Conservation (phyloP, 768 basidiomycete species). For the Cubamyces lactineus region DNA sequence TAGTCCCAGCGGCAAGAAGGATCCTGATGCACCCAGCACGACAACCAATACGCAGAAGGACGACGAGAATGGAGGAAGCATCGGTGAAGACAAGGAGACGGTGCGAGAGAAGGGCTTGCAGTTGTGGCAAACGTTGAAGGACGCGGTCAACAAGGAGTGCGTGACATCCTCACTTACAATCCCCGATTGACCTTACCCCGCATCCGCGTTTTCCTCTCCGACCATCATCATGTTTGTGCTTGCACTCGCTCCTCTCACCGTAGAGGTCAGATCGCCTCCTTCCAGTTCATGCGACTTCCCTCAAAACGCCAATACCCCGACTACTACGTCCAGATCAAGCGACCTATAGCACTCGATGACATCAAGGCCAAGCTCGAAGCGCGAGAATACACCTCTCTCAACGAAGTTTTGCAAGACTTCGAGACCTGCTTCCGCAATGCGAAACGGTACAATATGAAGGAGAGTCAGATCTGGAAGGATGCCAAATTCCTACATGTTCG, state of each 20-base stretch:
- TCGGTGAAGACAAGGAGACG: constrained; percentile 34
- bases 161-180: constrained; percentile 48
- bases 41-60: constrained; percentile 38
- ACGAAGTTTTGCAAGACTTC: constrained; percentile 69
- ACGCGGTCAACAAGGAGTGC: constrained; percentile 87
- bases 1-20: constrained; percentile 24
- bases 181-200: constrained; percentile 30
- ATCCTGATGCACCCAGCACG: constrained; percentile 47
- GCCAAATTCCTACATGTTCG: constrained; percentile 82
- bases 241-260: constrained; percentile 23
- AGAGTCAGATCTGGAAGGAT: constrained; percentile 78
- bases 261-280: constrained; percentile 67
- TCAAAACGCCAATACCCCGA: constrained; percentile 79
- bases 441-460: constrained; percentile 79
- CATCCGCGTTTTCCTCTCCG: constrained; percentile 28
- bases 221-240: constrained; percentile 31
- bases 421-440: constrained; percentile 82
- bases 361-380: constrained; percentile 79
- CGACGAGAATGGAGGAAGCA: constrained; percentile 34
- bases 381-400: constrained; percentile 60
- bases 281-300: constrained; percentile 70
- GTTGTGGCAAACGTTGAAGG: constrained; percentile 79
- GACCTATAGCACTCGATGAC: constrained; percentile 86
- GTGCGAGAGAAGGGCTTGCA: constrained; percentile 70
- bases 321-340: constrained; percentile 80